Percentiles rank a stretch among this genome's conserved stretches.
These are phyloP conservation scores for Hymenoscyphus scutula DNA, from an alignment of 2,329 filamentous ascomycete species.

Conservation along the genomic window DNA sequence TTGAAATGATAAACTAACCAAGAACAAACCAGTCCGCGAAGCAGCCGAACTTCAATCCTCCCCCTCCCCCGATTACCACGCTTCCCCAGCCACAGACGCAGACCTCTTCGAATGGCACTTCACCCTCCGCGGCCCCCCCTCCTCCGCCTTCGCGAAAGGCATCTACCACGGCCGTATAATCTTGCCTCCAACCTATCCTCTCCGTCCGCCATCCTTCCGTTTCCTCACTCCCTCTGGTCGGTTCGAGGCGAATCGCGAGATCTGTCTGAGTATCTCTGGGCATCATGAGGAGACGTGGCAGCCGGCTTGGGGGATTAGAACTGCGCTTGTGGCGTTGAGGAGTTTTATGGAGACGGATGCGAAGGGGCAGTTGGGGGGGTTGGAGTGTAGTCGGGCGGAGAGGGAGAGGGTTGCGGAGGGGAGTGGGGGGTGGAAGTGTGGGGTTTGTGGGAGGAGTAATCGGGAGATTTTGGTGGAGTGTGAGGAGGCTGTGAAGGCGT, in stretches of 20 bases:
- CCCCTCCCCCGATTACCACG: slow-evolving; percentile 82
- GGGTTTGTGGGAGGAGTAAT: slow-evolving; percentile 68
- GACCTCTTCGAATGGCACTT: slow-evolving; percentile 99
- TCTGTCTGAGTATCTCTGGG: slow-evolving; percentile 88
- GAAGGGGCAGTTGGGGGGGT: slow-evolving; percentile 82
- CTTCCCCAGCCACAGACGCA: slow-evolving; percentile 72
- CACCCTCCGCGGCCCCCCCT: slow-evolving; percentile 88
- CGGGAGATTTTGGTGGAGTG: slow-evolving; percentile 71
- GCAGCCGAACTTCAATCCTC: slow-evolving; percentile 78
- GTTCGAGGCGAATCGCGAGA: slow-evolving; percentile 95
- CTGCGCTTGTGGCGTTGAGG: slow-evolving; percentile 75
- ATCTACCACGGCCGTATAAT: slow-evolving; percentile 96
- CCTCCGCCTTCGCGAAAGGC: slow-evolving; percentile 56
- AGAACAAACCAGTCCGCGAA: slow-evolving; percentile 91
- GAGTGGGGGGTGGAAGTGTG: slow-evolving; percentile 66
- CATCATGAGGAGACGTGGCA: slow-evolving; percentile 99
- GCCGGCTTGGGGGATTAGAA: slow-evolving; percentile 94
- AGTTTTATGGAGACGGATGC: slow-evolving; percentile 93
- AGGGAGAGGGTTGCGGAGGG: slow-evolving; percentile 67
- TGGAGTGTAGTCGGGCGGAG: slow-evolving; percentile 70
- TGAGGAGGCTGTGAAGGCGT: slow-evolving; percentile 50
- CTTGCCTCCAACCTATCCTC: slow-evolving; percentile 83
- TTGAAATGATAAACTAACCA: no score
- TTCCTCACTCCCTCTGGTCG: slow-evolving; percentile 89
- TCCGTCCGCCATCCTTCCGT: slow-evolving; percentile 91